Evolutionary conservation across 441 rosid species (phyloP).

Genomic region (Aquilaria agallochum): DNA sequence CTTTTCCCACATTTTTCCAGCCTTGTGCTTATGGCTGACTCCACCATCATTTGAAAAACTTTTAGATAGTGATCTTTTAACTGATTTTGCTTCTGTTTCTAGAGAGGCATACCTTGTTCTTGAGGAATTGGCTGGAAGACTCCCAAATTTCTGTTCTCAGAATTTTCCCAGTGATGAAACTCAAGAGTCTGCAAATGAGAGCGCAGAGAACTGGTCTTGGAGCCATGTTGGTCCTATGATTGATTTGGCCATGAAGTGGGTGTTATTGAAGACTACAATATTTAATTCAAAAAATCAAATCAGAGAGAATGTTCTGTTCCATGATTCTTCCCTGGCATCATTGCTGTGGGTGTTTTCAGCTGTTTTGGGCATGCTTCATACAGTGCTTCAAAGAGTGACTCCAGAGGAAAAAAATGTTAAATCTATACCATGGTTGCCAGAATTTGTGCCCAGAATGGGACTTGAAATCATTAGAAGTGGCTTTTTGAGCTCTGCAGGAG

Average conservation of each 20-base stretch:
- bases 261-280: slow-evolving; percentile 35
- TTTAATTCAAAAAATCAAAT: slow-evolving; percentile 33
- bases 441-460: slow-evolving; percentile 85
- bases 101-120: slow-evolving; percentile 69
- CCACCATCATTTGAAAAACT: slow-evolving; percentile 67
- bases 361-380: slow-evolving; percentile 58
- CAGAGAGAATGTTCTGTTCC: slow-evolving; percentile 20
- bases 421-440: slow-evolving; percentile 72
- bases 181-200: slow-evolving; percentile 18
- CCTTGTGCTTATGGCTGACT: slow-evolving; percentile 83
- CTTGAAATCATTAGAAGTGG: slow-evolving; percentile 59
- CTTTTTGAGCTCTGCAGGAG: slow-evolving; percentile 39
- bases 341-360: slow-evolving; percentile 71
- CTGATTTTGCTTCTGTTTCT: slow-evolving; percentile 67
- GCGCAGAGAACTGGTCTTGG: slow-evolving; percentile 75
- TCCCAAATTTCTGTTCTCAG: slow-evolving; percentile 58
- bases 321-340: slow-evolving; percentile 32
- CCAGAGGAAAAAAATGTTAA: slow-evolving; percentile 34
- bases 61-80: slow-evolving; percentile 41
- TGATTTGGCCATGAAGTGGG: slow-evolving; percentile 78
- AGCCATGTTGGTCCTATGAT: slow-evolving; percentile 69
- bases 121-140: slow-evolving; percentile 68
- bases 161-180: slow-evolving; percentile 20
- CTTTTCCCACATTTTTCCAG: slow-evolving; percentile 73
- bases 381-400: slow-evolving; percentile 64